phyloP scores from a whole-genome alignment of 169 alveolate genomes.

The Plasmodium gonderi region DNA sequence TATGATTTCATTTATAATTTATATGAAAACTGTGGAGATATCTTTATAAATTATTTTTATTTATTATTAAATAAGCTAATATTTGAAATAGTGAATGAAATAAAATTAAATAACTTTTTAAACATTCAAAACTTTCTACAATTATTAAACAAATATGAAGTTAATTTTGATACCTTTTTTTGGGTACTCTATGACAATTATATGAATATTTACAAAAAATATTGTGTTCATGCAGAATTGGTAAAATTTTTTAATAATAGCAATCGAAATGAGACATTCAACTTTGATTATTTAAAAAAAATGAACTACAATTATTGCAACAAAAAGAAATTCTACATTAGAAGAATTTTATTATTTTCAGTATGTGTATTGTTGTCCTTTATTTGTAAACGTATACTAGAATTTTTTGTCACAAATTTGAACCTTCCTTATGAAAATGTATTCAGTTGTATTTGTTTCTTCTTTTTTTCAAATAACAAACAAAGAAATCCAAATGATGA shows the following conservation, averaged over 20 bases:
- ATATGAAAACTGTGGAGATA: constrained; percentile 42
- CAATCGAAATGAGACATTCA: constrained; percentile 30
- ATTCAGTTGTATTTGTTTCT: constrained; percentile 28
- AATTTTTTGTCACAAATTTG: constrained; percentile 49
- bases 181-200: constrained; percentile 65
- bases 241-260: constrained; percentile 60
- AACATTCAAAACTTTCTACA: constrained; percentile 38
- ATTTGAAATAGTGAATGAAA: constrained; percentile 44
- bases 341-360: constrained; percentile 50
- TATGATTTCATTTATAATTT: constrained; percentile 21
- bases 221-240: constrained; percentile 53
- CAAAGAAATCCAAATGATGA: constrained; percentile 17
- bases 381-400: constrained; percentile 46
- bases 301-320: constrained; percentile 52
- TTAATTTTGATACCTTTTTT: constrained; percentile 36
- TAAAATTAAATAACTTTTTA: constrained; percentile 58
- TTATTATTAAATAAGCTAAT: constrained; percentile 23
- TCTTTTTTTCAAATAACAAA: constrained; percentile 26
- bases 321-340: constrained; percentile 37
- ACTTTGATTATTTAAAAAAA: constrained; percentile 54
- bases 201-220: constrained; percentile 64
- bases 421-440: constrained; percentile 41
- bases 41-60: constrained; percentile 63
- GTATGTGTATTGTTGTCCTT: constrained; percentile 39
- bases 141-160: constrained; percentile 57